Evolutionary conservation across 495 filamentous ascomycete genomes (phyloP).

Genomic region (Aspergillus sclerotiicarbonarius): DNA sequence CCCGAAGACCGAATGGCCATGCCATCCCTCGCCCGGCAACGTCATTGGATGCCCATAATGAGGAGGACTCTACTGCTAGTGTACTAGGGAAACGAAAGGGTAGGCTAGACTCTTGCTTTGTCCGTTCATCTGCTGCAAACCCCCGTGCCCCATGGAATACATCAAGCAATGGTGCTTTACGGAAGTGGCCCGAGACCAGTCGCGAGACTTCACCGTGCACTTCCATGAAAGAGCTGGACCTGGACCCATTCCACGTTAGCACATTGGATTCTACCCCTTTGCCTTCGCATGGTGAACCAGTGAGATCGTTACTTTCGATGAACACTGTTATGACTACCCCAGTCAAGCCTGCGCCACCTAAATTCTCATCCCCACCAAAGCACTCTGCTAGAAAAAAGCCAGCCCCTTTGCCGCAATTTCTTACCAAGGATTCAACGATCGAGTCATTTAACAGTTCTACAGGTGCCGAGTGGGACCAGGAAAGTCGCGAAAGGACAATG

Average conservation of each 20-base stretch:
- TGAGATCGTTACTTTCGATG: conserved; percentile 15
- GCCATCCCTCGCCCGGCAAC: conserved; percentile 57
- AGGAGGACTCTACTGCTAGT: conserved; percentile 43
- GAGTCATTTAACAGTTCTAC: conserved; percentile 41
- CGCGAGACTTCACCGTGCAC: conserved; percentile 6
- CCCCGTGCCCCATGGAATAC: conserved; percentile 27
- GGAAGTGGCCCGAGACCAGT: conserved; percentile 9
- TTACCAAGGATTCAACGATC: conserved; percentile 70
- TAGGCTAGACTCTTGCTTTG: conserved; percentile 48
- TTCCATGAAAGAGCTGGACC: conserved; percentile 14
- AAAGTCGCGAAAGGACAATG: conserved; percentile 62
- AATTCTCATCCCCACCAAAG: conserved; percentile 23
- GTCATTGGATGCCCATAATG: conserved; percentile 55
- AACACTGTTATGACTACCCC: conserved; percentile 24
- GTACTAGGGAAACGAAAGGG: conserved; percentile 64
- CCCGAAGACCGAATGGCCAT: conserved; percentile 42
- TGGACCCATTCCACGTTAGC: conserved; percentile 10
- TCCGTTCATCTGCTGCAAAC: conserved; percentile 24
- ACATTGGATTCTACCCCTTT: conserved; percentile 7
- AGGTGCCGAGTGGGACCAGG: conserved; percentile 69
- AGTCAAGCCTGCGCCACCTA: conserved; percentile 12
- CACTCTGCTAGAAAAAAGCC: conserved; percentile 26
- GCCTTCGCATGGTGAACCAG: conserved; percentile 15
- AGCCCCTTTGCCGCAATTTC: conserved; percentile 40
- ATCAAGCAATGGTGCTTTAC: conserved; percentile 15